Evolutionary conservation across 305 asterid species (phyloP).

Genomic region (Fraxinus angustifolia): DNA sequence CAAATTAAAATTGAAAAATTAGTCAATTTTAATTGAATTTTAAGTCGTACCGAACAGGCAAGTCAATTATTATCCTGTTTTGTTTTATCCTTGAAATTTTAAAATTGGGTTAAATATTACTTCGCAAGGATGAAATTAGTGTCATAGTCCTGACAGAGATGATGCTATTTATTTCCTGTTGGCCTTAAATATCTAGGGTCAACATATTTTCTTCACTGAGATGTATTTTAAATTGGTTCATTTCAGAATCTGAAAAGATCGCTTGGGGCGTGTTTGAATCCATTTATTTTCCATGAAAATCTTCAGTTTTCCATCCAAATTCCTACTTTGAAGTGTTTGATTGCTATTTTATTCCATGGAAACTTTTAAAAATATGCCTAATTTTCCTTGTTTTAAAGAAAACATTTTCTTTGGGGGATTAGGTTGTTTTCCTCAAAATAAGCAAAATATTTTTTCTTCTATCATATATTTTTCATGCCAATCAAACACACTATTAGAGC

Average conservation of each 20-base stretch:
- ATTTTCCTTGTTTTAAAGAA: neutral
- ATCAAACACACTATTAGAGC: neutral
- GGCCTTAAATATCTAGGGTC: constrained; percentile 15
- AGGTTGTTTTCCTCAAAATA: neutral
- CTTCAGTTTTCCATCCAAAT: neutral
- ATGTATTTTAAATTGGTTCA: neutral
- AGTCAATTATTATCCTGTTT: constrained; percentile 3
- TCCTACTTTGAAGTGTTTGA: neutral
- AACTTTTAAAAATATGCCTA: neutral
- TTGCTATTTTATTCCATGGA: neutral
- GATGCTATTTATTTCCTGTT: constrained; percentile 8
- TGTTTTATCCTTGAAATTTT: constrained; percentile 4
- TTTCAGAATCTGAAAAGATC: neutral
- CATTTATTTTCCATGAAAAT: no score
- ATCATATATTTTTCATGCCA: neutral
- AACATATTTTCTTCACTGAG: neutral
- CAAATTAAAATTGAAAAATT: no score
- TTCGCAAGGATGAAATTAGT: neutral
- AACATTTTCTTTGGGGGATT: neutral
- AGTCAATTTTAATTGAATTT: no score
- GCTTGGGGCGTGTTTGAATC: neutral
- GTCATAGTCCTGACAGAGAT: neutral
- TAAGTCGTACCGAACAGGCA: no score
- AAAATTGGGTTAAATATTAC: neutral
- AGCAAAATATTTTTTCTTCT: neutral